Conservation (phyloP, 164 flowering plant genomes). For the Nymphaea thermarum region DNA sequence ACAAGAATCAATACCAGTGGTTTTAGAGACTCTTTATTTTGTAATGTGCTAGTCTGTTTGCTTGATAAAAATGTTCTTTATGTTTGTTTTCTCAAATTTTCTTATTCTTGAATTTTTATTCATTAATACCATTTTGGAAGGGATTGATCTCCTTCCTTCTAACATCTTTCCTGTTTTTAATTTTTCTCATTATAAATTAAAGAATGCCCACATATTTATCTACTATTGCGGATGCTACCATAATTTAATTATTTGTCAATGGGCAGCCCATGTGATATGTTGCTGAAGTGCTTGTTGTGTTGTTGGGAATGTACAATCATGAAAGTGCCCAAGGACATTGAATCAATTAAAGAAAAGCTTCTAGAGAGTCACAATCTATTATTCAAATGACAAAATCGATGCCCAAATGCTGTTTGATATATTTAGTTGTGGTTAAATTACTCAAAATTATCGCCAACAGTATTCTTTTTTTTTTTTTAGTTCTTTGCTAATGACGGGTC, state of each 20-base stretch:
- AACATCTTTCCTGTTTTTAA: background rate
- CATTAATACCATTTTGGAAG: background rate
- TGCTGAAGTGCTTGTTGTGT: background rate
- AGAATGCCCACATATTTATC: background rate
- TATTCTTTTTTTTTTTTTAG: too few relatives aligned
- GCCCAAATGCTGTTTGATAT: background rate
- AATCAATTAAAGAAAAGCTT: background rate
- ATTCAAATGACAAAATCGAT: background rate
- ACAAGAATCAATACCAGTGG: slow-evolving; percentile 1
- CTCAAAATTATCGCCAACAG: background rate
- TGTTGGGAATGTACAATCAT: background rate
- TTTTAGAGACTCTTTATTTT: background rate
- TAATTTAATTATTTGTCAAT: too few relatives aligned
- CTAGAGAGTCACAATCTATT: background rate
- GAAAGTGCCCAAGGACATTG: background rate
- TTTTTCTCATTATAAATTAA: too few relatives aligned
- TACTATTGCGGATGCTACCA: background rate
- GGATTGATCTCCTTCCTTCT: background rate
- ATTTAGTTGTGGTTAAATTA: too few relatives aligned
- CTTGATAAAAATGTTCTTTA: background rate
- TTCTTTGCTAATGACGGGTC: background rate
- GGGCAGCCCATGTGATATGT: background rate
- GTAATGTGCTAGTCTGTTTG: background rate
- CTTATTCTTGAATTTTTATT: background rate
- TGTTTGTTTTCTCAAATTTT: background rate